These are phyloP conservation scores for Thyridium curvatum DNA, from an alignment of 2,329 filamentous ascomycete species.

Conservation along the genomic window DNA sequence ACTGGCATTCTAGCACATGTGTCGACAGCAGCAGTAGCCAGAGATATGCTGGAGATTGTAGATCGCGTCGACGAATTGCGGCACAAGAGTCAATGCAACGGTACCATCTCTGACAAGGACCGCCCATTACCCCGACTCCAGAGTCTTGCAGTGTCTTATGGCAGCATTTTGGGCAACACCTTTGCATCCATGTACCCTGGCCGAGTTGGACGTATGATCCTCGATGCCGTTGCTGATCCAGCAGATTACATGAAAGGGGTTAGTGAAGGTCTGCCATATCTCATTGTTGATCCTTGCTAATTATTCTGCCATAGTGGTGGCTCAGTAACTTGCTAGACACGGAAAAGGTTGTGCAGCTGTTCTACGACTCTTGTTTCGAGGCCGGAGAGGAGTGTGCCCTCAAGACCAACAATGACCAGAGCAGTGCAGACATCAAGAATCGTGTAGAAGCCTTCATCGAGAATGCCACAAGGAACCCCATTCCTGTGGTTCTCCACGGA, in stretches of 20 bases:
- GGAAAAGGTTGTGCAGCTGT: conserved; percentile 22
- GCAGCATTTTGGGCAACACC: conserved; percentile 28
- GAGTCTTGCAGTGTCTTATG: conserved; percentile 31
- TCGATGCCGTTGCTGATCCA: conserved; percentile 2
- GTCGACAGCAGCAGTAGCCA: background rate
- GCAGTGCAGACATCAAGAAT: conserved; percentile 17
- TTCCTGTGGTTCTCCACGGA: conserved; percentile 12
- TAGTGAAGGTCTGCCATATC: too few relatives aligned
- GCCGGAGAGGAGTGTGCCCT: conserved; percentile 22
- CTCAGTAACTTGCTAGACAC: conserved; percentile 28
- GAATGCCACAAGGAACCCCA: conserved; percentile 19
- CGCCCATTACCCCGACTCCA: conserved; percentile 12
- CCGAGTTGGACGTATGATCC: conserved; percentile 15
- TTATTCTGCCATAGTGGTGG: too few relatives aligned
- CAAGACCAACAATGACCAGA: conserved; percentile 14
- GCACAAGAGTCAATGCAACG: too few relatives aligned
- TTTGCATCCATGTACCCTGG: conserved; percentile 29
- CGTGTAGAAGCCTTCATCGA: conserved; percentile 24
- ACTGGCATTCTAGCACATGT: conserved; percentile 24
- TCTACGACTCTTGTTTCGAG: conserved; percentile 29
- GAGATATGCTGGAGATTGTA: too few relatives aligned
- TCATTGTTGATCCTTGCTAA: too few relatives aligned
- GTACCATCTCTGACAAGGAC: background rate
- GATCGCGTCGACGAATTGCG: too few relatives aligned
- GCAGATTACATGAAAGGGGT: conserved; percentile 2